A percentile compares a stretch with the other conserved stretches of the same genome.
These are phyloP conservation scores for Lobosporangium transversale DNA, from an alignment of 192 early-diverging fungal species.

Conservation along the genomic window DNA sequence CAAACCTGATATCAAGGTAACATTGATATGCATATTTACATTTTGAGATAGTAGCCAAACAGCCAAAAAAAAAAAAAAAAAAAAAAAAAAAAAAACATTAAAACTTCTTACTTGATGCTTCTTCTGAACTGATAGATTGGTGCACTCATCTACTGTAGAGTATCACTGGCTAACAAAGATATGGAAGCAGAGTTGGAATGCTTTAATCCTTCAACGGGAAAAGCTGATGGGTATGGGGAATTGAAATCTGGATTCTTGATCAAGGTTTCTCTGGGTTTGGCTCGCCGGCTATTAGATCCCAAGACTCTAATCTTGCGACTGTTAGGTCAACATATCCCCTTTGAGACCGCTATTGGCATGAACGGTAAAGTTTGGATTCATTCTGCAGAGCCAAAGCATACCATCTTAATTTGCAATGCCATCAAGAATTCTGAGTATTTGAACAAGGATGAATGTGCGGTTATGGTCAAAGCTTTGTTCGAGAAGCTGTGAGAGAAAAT, in stretches of 20 bases:
- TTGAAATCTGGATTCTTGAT: constrained; percentile 83
- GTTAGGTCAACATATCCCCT: constrained; percentile 77
- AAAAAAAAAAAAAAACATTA: no score
- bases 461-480: constrained; percentile 53
- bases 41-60: no score
- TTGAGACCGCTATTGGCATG: constrained; percentile 91
- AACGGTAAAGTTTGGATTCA: constrained; percentile 97
- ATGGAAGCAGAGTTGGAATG: constrained; percentile 99
- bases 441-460: constrained; percentile 61
- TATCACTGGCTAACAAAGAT: constrained; percentile 89
- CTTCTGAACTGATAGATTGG: constrained; percentile 59
- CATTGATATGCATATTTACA: neutral
- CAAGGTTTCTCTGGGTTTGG: constrained; percentile 82
- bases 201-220: constrained; percentile 79
- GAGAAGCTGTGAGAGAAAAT: constrained; percentile 24
- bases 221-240: constrained; percentile 92
- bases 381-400: constrained; percentile 66
- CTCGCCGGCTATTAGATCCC: constrained; percentile 73
- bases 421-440: constrained; percentile 81
- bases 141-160: constrained; percentile 83
- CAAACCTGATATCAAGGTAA: constrained; percentile 82
- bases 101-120: neutral
- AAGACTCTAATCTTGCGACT: constrained; percentile 74
- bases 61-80: no score
- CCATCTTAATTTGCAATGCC: constrained; percentile 73